Evolutionary conservation across 2,329 filamentous ascomycete species (phyloP).

Genomic region (Colletotrichum godetiae): DNA sequence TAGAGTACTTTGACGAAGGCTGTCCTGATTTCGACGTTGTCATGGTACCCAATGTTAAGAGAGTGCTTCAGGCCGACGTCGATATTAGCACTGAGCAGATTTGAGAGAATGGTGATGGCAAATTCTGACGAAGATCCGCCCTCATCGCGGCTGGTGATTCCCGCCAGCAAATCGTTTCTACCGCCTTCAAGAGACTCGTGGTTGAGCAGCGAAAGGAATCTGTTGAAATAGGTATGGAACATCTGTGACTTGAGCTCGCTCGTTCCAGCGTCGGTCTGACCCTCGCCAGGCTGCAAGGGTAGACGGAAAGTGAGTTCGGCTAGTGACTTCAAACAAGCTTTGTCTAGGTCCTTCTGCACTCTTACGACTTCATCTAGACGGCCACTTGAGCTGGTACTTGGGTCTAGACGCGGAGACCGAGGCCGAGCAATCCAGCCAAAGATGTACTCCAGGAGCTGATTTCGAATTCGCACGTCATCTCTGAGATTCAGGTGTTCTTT

Average conservation of each 20-base stretch:
- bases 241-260: conserved; percentile 77
- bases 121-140: conserved; percentile 68
- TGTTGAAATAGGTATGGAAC: conserved; percentile 78
- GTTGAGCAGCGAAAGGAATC: conserved; percentile 74
- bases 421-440: conserved; percentile 76
- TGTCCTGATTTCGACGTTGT: conserved; percentile 75
- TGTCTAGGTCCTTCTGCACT: conserved; percentile 74
- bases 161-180: conserved; percentile 52
- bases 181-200: conserved; percentile 61
- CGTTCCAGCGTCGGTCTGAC: conserved; percentile 73
- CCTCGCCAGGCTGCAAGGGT: conserved; percentile 73
- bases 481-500: conserved; percentile 76
- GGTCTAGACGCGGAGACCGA: conserved; percentile 60
- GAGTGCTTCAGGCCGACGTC: conserved; percentile 79
- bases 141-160: conserved; percentile 58
- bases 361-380: conserved; percentile 68
- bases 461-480: conserved; percentile 76
- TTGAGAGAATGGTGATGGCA: conserved; percentile 75
- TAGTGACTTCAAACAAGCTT: conserved; percentile 73
- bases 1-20: conserved; percentile 78
- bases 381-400: conserved; percentile 45
- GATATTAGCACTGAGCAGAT: conserved; percentile 77
- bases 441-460: conserved; percentile 75
- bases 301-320: conserved; percentile 74
- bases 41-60: conserved; percentile 76